Conservation (phyloP, 2,329 filamentous ascomycete genomes). For the Kalaharituber pfeilii region DNA sequence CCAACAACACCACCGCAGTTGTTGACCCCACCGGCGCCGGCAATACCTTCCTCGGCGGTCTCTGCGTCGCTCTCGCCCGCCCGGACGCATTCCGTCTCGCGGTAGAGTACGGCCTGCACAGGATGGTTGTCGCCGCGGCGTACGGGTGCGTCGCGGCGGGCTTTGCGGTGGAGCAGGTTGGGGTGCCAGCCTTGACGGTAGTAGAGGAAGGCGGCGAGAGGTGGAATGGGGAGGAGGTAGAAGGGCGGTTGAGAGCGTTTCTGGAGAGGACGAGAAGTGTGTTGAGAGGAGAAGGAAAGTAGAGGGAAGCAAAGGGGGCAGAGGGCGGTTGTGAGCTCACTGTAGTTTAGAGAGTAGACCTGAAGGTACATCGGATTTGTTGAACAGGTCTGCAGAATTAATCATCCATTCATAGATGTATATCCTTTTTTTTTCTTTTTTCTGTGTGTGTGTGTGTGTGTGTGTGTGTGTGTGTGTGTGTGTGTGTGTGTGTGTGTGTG, state of each 20-base stretch:
- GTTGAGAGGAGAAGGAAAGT: background rate
- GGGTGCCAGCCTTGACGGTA: slow-evolving; percentile 46
- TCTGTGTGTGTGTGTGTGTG: no score
- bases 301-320: background rate
- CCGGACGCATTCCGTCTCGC: no score
- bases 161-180: slow-evolving; percentile 88
- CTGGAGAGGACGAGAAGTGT: background rate
- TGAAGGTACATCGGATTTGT: no score
- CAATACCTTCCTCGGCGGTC: slow-evolving; percentile 56
- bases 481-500: no score
- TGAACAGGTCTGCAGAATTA: no score
- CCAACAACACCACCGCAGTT: slow-evolving; percentile 38
- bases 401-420: no score
- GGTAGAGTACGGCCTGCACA: no score
- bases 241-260: slow-evolving; percentile 1
- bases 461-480: no score
- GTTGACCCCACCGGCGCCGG: slow-evolving; percentile 90
- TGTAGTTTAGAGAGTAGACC: no score
- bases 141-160: slow-evolving; percentile 74
- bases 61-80: slow-evolving; percentile 42
- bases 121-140: slow-evolving; percentile 50
- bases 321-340: slow-evolving; percentile 2
- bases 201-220: slow-evolving; percentile 22
- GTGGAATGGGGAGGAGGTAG: slow-evolving; percentile 3
- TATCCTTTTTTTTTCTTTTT: no score